Evolutionary conservation across 768 basidiomycete genomes (phyloP).

Genomic region (Leccinum uliginosum): DNA sequence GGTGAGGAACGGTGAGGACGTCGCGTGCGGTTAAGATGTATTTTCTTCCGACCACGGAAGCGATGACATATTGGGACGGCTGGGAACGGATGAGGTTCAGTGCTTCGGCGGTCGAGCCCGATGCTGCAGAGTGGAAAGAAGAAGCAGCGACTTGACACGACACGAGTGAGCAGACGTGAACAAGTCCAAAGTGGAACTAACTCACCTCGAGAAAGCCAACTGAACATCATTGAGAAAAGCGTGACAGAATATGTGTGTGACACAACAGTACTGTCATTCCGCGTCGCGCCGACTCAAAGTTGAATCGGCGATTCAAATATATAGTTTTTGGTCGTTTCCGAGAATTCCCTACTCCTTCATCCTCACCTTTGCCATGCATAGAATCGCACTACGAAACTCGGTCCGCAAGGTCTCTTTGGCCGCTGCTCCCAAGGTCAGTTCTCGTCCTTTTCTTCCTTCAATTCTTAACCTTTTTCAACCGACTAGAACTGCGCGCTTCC

Average conservation of each 20-base stretch:
- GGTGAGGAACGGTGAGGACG: constrained; percentile 87
- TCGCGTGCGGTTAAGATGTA: constrained; percentile 90
- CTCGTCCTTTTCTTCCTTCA: constrained; percentile 8
- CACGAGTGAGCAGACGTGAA: constrained; percentile 1
- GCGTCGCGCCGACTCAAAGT: constrained; percentile 11
- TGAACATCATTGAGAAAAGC: constrained; percentile 1
- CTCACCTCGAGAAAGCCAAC: constrained; percentile 25
- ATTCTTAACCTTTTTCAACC: constrained; percentile 5
- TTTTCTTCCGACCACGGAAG: constrained; percentile 79
- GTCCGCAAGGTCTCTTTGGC: constrained; percentile 72
- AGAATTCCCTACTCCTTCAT: constrained; percentile 39
- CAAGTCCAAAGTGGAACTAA: not conserved
- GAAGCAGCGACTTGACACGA: constrained; percentile 16
- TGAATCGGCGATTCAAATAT: constrained; percentile 30
- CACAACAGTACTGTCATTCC: constrained; percentile 6
- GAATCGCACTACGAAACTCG: constrained; percentile 82
- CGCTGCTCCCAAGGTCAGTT: constrained; percentile 57
- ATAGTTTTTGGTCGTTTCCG: constrained; percentile 31
- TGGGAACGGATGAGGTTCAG: constrained; percentile 84
- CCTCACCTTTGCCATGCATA: constrained; percentile 61
- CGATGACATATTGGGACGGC: constrained; percentile 88
- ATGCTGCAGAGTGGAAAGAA: constrained; percentile 31
- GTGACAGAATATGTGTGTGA: constrained; percentile 1
- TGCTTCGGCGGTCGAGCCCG: constrained; percentile 52
- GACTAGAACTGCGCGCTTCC: constrained; percentile 42